Percentiles rank a stretch among this genome's conserved stretches.
These are phyloP conservation scores for Steccherinum ochraceum DNA, from an alignment of 768 basidiomycete species.

Conservation along the genomic window DNA sequence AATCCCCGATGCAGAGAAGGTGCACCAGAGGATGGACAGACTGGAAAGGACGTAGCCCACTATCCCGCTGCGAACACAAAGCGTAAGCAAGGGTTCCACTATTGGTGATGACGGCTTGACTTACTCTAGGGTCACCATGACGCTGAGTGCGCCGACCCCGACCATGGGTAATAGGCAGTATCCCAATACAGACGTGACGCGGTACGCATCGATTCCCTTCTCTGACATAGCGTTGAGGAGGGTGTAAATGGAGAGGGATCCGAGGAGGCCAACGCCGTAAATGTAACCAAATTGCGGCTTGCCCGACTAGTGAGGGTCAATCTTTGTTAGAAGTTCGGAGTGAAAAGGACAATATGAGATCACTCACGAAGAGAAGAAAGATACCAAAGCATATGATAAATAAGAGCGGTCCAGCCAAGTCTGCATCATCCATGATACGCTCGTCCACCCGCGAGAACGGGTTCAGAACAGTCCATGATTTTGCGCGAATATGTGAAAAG, in stretches of 20 bases:
- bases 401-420: conserved; percentile 91
- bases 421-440: conserved; percentile 98
- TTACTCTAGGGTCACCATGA: conserved; percentile 83
- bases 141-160: conserved; percentile 83
- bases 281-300: conserved; percentile 99
- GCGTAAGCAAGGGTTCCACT: no score
- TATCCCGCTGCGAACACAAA: conserved; percentile 48
- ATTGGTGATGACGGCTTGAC: no score
- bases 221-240: conserved; percentile 97
- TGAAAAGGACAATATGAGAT: conserved; percentile 1
- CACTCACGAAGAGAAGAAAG: conserved; percentile 83
- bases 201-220: conserved; percentile 90
- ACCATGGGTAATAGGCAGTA: conserved; percentile 98
- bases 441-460: conserved; percentile 80
- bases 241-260: conserved; percentile 85
- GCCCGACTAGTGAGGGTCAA: conserved; percentile 61
- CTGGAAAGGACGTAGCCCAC: conserved; percentile 81
- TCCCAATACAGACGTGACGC: conserved; percentile 90
- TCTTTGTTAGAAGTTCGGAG: conserved; percentile 6
- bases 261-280: conserved; percentile 95
- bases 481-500: conserved; percentile 90
- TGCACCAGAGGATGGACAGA: conserved; percentile 92
- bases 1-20: conserved; percentile 91
- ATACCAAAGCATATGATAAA: conserved; percentile 95
- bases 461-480: conserved; percentile 93